Evolutionary conservation across 1,284 basidiomycete genomes (phyloP).

Genomic region (Ceratobasidium sp.): DNA sequence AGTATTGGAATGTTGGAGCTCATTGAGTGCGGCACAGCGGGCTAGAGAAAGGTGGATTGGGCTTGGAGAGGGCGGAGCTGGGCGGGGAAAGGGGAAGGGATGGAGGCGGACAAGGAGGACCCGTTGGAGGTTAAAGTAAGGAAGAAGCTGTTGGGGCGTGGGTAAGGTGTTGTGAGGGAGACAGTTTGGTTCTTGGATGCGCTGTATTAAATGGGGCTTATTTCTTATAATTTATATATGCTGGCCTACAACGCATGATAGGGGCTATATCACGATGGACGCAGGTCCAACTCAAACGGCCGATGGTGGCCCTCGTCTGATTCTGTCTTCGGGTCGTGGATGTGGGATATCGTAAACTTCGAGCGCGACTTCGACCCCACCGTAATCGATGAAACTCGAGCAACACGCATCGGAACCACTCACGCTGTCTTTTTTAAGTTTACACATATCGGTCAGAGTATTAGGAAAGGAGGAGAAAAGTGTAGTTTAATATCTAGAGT

Average conservation of each 20-base stretch:
- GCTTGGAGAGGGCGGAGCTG: slow-evolving; percentile 86
- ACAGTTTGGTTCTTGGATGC: slow-evolving; percentile 95
- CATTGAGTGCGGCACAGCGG: slow-evolving; percentile 85
- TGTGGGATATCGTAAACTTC: slow-evolving; percentile 80
- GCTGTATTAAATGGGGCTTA: slow-evolving; percentile 61
- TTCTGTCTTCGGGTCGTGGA: slow-evolving; percentile 70
- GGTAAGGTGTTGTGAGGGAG: slow-evolving; percentile 86
- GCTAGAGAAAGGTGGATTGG: slow-evolving; percentile 87
- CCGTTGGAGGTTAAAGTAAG: slow-evolving; percentile 59
- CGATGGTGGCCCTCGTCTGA: neutral
- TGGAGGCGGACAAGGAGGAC: slow-evolving; percentile 58
- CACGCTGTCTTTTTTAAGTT: slow-evolving; percentile 33
- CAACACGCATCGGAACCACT: slow-evolving; percentile 49
- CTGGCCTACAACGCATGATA: neutral
- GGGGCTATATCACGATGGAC: slow-evolving; percentile 88
- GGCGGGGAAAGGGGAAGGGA: slow-evolving; percentile 63
- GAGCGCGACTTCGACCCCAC: slow-evolving; percentile 67
- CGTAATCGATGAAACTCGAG: slow-evolving; percentile 43
- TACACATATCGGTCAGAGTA: slow-evolving; percentile 26
- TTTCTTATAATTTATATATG: no score
- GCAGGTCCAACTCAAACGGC: slow-evolving; percentile 54
- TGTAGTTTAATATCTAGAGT: no score
- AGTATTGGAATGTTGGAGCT: slow-evolving; percentile 85
- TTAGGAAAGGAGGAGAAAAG: no score
- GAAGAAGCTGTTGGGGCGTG: slow-evolving; percentile 75